Evolutionary conservation across 108 stramenopile species (phyloP), one percentile per base, ranked within the genome.

Genomic region (Aurantiochytrium sp.): DNA sequence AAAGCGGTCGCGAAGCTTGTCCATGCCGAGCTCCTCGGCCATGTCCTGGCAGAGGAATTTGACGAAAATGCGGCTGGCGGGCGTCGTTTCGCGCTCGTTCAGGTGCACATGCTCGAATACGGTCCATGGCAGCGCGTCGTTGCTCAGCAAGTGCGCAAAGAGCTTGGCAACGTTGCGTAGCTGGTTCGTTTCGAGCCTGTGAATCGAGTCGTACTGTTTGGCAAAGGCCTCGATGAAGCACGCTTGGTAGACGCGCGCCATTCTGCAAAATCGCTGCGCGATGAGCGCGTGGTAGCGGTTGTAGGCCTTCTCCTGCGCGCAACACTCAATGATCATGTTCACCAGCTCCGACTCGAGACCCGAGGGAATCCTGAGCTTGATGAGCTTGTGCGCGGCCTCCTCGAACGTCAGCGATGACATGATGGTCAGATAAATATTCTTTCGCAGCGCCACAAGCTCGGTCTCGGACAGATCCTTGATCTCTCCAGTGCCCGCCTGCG

Each of bases 361-460:
- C 21, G 88, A 88, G 6, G 96, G 97, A 53, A 99, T 97, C 85
- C 96, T 89, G 89, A 99, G 95, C 90, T 96, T 95, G 31, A 97
- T 93, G 27, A 99, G 95, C 91, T 99, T 99, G 93, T 99, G 99
- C 24, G 96, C 93, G 88, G 96, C 97, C 90, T 99, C 99, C 91
- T 99, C 99, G 91, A 97, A 98, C 12, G 96, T 96, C 24, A 97
- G 96, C 65, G 95, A 95, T n/a, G 96, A 96, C 99, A 98, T 98
- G 87, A 99, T 99, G 34, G 98, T 98, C 55, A 99, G 92, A 89
- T 98, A 99, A 85, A 99, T 98, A 17, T 97, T 97, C 68, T 98
- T 93, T 4, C 98, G 96, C 85, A 99, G 92, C 89, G 98, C 96
- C 54, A 98, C 96, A 87, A 99, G 93, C 89, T 98, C 99, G 55